Percentiles rank a stretch among this genome's conserved stretches.
These are phyloP conservation scores for Phytophthora crassamura DNA, from an alignment of 352 stramenopile species.

Conservation along the genomic window DNA sequence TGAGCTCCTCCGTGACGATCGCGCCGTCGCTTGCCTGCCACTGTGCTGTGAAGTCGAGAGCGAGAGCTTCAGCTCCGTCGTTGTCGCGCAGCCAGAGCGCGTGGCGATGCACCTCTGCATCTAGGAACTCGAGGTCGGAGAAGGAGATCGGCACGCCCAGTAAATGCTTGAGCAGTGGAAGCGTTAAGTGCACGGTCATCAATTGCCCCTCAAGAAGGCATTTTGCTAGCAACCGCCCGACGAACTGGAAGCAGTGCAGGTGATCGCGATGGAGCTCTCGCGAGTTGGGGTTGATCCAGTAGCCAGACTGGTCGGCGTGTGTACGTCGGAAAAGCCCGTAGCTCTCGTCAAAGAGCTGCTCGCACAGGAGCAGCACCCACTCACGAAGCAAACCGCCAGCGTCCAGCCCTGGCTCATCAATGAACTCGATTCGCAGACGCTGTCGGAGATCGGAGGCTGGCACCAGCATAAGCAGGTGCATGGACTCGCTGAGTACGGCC, in stretches of 20 bases:
- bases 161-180: conserved; percentile 86
- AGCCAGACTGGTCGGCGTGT: conserved; percentile 78
- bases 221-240: conserved; percentile 80
- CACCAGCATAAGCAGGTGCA: conserved; percentile 85
- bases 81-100: conserved; percentile 73
- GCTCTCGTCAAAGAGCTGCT: conserved; percentile 81
- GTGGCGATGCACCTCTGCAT: conserved; percentile 80
- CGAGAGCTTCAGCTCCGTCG: conserved; percentile 64
- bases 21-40: conserved; percentile 52
- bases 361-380: conserved; percentile 80
- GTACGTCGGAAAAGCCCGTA: conserved; percentile 80
- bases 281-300: conserved; percentile 87
- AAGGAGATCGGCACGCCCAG: conserved; percentile 84
- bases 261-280: conserved; percentile 72
- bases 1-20: conserved; percentile 88
- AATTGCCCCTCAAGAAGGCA: conserved; percentile 80
- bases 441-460: conserved; percentile 73
- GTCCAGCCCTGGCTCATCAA: conserved; percentile 80
- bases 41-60: conserved; percentile 81
- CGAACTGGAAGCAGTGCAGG: conserved; percentile 77
- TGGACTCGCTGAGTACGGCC: conserved; percentile 77
- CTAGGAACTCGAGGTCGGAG: conserved; percentile 80
- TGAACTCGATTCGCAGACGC: conserved; percentile 85
- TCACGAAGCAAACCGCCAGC: conserved; percentile 79
- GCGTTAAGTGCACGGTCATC: conserved; percentile 76